Evolutionary conservation across 2,329 filamentous ascomycete genomes (phyloP).

Genomic region (Aurifilum marmelostoma): DNA sequence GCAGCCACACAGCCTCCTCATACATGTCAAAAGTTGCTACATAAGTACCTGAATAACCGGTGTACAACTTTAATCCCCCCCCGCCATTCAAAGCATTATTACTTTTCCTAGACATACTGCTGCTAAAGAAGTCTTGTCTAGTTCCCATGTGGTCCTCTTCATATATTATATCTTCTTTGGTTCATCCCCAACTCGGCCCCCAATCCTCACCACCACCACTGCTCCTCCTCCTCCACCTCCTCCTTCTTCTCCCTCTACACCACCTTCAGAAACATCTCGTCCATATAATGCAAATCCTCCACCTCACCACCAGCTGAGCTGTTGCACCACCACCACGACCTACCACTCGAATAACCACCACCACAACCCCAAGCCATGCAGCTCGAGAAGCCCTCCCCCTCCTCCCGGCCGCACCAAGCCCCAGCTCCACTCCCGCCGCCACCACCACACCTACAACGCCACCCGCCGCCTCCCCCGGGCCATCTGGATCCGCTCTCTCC

Average conservation of each 20-base stretch:
- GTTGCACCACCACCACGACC: no score
- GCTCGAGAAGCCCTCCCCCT: conserved; percentile 1
- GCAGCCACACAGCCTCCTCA: no score
- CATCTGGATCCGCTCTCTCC: conserved; percentile 33
- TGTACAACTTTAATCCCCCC: not conserved
- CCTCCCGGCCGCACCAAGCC: conserved; percentile 31
- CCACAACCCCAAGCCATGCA: conserved; percentile 2
- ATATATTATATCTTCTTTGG: not conserved
- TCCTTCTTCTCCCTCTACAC: not conserved
- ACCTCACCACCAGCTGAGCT: not conserved
- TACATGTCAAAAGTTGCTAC: not conserved
- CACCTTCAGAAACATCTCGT: not conserved
- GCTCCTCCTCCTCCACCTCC: not conserved
- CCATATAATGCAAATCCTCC: not conserved
- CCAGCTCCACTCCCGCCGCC: conserved; percentile 37
- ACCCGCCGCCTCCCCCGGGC: conserved; percentile 32
- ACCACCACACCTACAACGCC: conserved; percentile 40
- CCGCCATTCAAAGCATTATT: not conserved
- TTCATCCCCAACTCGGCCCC: conserved; percentile 9
- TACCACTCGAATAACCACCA: not conserved
- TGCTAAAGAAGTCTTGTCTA: not conserved
- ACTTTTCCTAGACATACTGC: no score
- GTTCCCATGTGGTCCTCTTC: not conserved
- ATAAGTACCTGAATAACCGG: not conserved
- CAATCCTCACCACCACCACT: conserved; percentile 7